phyloP scores from a whole-genome alignment of 495 filamentous ascomycete genomes.

The Ramalina intermedia region DNA sequence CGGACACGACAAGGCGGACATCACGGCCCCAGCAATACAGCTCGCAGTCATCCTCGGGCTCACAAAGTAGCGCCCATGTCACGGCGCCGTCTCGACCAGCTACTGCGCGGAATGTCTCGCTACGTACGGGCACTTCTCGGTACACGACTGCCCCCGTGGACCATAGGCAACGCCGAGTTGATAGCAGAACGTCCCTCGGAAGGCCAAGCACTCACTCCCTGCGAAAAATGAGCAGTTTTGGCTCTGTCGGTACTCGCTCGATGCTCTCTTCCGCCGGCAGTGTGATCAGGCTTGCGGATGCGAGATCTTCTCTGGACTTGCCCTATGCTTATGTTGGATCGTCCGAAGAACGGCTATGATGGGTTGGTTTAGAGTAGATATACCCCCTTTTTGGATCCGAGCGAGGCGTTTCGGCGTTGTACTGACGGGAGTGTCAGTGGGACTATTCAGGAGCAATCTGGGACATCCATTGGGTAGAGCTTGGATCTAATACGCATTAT shows the following conservation, averaged over 20 bases:
- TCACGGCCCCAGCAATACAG: constrained; percentile 4
- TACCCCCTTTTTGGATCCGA: background rate
- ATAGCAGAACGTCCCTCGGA: constrained; percentile 7
- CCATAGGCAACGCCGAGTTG: constrained; percentile 4
- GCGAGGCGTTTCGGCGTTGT: too few species aligned
- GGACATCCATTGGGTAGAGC: too few species aligned
- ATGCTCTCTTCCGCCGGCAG: constrained; percentile 26
- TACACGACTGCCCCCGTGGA: constrained; percentile 11
- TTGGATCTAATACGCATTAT: too few species aligned
- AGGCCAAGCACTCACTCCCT: constrained; percentile 28
- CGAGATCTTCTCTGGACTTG: constrained; percentile 24
- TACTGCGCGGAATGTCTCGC: constrained; percentile 14
- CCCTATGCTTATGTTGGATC: constrained; percentile 26
- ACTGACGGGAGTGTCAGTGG: too few species aligned
- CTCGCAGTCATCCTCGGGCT: constrained; percentile 1
- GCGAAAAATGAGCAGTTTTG: constrained; percentile 22
- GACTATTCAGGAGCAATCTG: too few species aligned
- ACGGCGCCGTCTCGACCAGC: constrained; percentile 12
- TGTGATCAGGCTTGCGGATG: constrained; percentile 31
- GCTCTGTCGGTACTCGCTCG: constrained; percentile 16
- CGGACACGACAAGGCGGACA: constrained; percentile 9
- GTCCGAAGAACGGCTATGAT: background rate
- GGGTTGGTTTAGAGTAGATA: background rate
- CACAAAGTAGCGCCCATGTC: constrained; percentile 1
- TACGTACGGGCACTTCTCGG: constrained; percentile 18